Conservation (phyloP, 2,329 filamentous ascomycete genomes). For the Metarhizium robertsii region DNA sequence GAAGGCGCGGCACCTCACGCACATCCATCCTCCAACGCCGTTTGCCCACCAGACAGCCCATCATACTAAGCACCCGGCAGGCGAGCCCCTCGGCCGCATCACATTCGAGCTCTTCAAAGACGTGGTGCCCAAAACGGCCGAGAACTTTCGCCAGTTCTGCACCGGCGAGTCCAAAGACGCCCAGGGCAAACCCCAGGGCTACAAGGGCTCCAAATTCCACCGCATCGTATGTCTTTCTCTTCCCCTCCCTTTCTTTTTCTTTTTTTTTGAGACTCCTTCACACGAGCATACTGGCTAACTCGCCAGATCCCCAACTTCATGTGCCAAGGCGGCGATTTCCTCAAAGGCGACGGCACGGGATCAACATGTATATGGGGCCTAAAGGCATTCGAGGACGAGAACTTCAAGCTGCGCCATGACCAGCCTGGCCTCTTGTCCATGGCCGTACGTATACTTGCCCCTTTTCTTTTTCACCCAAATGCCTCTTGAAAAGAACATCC, state of each 20-base stretch:
- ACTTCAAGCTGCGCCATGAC: conserved; percentile 74
- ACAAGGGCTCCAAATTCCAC: conserved; percentile 92
- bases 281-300: no score
- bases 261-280: no score
- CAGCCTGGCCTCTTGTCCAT: conserved; percentile 76
- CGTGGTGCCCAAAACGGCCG: conserved; percentile 76
- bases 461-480: background rate
- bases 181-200: conserved; percentile 73
- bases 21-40: no score
- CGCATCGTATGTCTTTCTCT: conserved; percentile 71
- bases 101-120: conserved; percentile 87
- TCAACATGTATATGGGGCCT: conserved; percentile 81
- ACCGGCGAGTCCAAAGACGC: conserved; percentile 82
- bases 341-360: conserved; percentile 87
- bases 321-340: conserved; percentile 94
- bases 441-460: conserved; percentile 55
- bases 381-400: conserved; percentile 81
- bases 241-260: no score
- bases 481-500: no score
- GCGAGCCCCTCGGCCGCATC: conserved; percentile 76
- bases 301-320: conserved; percentile 89
- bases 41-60: no score
- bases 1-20: no score
- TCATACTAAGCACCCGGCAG: conserved; percentile 30
- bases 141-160: conserved; percentile 96